Evolutionary conservation across 176 grass and related monocot species (phyloP).

Genomic region (Carex pumila): DNA sequence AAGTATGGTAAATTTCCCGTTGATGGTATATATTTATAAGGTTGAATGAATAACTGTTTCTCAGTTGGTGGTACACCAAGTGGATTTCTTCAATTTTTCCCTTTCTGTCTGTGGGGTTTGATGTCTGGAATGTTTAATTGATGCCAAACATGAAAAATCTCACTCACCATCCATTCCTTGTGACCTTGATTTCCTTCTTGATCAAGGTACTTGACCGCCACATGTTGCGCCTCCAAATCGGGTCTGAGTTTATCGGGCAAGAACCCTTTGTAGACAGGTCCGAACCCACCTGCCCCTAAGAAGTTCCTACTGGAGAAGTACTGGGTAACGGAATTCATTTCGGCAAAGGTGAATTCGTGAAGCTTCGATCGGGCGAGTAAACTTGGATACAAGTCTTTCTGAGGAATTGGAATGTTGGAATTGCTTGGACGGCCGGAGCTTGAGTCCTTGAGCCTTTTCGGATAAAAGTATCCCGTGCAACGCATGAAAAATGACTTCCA

Average conservation of each 20-base stretch:
- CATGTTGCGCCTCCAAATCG: conserved; percentile 50
- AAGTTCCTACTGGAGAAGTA: conserved; percentile 71
- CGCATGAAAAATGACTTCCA: conserved; percentile 23
- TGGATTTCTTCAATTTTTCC: background rate
- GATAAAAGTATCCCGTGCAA: conserved; percentile 23
- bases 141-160: background rate
- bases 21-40: background rate
- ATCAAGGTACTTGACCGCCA: conserved; percentile 94
- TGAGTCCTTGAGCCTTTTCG: background rate
- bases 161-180: conserved; percentile 84
- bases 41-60: background rate
- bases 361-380: conserved; percentile 58
- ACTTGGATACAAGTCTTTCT: conserved; percentile 59
- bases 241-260: conserved; percentile 35
- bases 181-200: conserved; percentile 68
- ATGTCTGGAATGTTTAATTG: background rate
- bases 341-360: conserved; percentile 70
- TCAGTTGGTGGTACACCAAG: too few relatives aligned
- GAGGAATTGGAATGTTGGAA: conserved; percentile 47
- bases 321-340: conserved; percentile 53
- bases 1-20: background rate
- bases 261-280: conserved; percentile 88
- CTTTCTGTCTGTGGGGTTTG: background rate
- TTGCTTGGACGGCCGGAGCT: background rate
- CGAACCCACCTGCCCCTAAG: conserved; percentile 78